Evolutionary conservation across 768 basidiomycete genomes (phyloP).

Genomic region (Leccinum sublutescens): DNA sequence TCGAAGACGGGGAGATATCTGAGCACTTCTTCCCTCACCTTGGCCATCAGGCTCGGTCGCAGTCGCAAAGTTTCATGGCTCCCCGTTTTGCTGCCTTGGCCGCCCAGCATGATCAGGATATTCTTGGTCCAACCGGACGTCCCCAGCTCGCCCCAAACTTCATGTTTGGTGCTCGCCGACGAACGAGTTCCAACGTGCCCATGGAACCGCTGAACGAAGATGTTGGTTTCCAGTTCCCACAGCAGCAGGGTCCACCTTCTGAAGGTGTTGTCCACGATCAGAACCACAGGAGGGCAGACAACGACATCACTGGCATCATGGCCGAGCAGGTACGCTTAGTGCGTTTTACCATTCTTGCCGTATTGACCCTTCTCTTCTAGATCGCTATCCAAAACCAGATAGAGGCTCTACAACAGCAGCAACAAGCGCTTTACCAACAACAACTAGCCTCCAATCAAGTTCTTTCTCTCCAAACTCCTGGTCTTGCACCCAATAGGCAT

Average conservation of each 20-base stretch:
- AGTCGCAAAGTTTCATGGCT: constrained; percentile 82
- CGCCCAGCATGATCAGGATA: constrained; percentile 64
- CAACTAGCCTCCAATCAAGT: constrained; percentile 88
- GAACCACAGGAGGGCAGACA: constrained; percentile 57
- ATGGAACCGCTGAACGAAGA: constrained; percentile 79
- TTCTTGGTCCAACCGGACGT: constrained; percentile 70
- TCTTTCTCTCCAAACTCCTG: constrained; percentile 74
- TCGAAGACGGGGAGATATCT: constrained; percentile 79
- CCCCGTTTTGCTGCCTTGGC: constrained; percentile 85
- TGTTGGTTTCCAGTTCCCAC: constrained; percentile 78
- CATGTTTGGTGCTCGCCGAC: constrained; percentile 74
- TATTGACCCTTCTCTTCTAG: constrained; percentile 37
- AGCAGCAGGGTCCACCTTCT: constrained; percentile 46
- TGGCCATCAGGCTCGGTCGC: constrained; percentile 68
- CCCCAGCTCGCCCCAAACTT: constrained; percentile 91
- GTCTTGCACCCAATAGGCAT: constrained; percentile 70
- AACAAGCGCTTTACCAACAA: constrained; percentile 86
- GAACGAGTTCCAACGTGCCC: constrained; percentile 49
- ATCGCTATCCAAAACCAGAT: constrained; percentile 90
- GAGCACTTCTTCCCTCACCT: constrained; percentile 50
- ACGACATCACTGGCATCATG: constrained; percentile 87
- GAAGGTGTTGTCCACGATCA: constrained; percentile 31
- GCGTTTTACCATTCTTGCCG: not conserved
- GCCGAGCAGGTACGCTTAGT: constrained; percentile 76
- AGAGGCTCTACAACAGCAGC: constrained; percentile 86